Percentiles rank a stretch among this genome's conserved stretches.
Evolutionary conservation across 805 yeast genomes (phyloP).

Genomic region (Lipomyces sp.): DNA sequence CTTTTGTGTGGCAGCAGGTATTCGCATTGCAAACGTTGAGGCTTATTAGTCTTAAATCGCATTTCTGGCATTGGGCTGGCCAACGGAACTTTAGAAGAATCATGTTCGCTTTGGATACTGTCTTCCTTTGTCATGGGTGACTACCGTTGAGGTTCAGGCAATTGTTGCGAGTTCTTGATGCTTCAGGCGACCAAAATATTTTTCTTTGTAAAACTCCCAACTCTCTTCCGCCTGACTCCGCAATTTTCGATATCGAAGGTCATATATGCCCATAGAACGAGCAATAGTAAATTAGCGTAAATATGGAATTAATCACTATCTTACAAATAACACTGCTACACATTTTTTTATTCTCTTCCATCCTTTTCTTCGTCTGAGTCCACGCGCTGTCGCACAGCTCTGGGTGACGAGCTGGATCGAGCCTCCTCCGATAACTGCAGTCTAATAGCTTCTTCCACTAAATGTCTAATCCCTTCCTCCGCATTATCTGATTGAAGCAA

Average conservation of each 20-base stretch:
- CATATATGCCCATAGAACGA: no score
- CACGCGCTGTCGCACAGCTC: constrained; percentile 1
- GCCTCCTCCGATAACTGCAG: constrained; percentile 25
- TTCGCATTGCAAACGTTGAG: constrained; percentile 46
- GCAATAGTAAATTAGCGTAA: no score
- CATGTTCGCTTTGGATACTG: not conserved
- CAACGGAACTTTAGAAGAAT: not conserved
- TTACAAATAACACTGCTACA: not conserved
- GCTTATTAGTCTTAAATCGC: not conserved
- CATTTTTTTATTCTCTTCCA: not conserved
- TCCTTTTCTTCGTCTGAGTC: not conserved
- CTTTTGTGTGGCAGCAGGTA: constrained; percentile 54
- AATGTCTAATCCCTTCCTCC: constrained; percentile 73
- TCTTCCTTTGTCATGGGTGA: not conserved
- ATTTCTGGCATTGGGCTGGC: not conserved
- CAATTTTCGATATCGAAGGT: no score
- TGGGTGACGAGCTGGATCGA: not conserved
- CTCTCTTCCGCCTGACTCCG: no score
- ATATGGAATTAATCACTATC: not conserved
- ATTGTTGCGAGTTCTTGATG: no score
- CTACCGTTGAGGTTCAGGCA: no score
- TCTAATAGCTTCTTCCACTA: constrained; percentile 66
- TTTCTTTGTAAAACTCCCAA: no score
- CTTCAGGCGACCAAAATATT: no score
- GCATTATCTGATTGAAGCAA: constrained; percentile 81